Conservation (phyloP, 2,329 filamentous ascomycete species). For the Fusarium cyanostomum region DNA sequence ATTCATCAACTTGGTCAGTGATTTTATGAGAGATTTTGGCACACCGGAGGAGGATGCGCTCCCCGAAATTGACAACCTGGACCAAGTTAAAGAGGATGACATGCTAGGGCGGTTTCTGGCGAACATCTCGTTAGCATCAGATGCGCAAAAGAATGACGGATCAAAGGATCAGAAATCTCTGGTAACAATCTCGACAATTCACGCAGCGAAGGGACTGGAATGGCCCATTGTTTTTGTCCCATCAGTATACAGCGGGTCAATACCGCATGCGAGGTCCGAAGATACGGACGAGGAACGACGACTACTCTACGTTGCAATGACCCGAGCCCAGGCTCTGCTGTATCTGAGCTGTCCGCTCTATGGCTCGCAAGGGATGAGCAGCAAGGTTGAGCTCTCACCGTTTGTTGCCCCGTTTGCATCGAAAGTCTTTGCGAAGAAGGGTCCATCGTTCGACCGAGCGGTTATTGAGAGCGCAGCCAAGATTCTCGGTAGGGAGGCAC, state of each 20-base stretch:
- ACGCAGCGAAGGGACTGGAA: slow-evolving; percentile 94
- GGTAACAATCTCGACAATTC: slow-evolving; percentile 94
- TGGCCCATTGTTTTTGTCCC: slow-evolving; percentile 97
- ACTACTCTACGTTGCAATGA: slow-evolving; percentile 96
- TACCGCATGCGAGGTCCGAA: slow-evolving; percentile 87
- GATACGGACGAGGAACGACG: slow-evolving; percentile 88
- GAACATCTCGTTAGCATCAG: slow-evolving; percentile 87
- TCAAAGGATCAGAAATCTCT: slow-evolving; percentile 66
- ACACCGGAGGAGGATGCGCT: slow-evolving; percentile 63
- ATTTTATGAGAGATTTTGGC: slow-evolving; percentile 65
- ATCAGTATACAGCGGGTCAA: slow-evolving; percentile 87
- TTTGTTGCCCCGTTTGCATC: slow-evolving; percentile 69
- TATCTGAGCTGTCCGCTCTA: slow-evolving; percentile 84
- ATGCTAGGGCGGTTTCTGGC: slow-evolving; percentile 82
- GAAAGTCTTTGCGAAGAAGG: slow-evolving; percentile 63
- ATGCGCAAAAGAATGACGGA: slow-evolving; percentile 72
- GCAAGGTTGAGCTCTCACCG: slow-evolving; percentile 72
- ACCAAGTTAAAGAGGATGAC: slow-evolving; percentile 72
- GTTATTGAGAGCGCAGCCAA: slow-evolving; percentile 73
- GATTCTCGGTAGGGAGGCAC: slow-evolving; percentile 73
- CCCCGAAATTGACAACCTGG: slow-evolving; percentile 75
- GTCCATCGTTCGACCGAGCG: slow-evolving; percentile 73
- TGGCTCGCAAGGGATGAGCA: slow-evolving; percentile 65
- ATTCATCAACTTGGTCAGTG: slow-evolving; percentile 80
- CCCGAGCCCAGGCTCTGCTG: slow-evolving; percentile 83